A percentile compares a stretch with the other conserved stretches of the same genome.
Evolutionary conservation across 2,329 filamentous ascomycete species (phyloP).

Genomic region (Stagonosporopsis vannaccii): DNA sequence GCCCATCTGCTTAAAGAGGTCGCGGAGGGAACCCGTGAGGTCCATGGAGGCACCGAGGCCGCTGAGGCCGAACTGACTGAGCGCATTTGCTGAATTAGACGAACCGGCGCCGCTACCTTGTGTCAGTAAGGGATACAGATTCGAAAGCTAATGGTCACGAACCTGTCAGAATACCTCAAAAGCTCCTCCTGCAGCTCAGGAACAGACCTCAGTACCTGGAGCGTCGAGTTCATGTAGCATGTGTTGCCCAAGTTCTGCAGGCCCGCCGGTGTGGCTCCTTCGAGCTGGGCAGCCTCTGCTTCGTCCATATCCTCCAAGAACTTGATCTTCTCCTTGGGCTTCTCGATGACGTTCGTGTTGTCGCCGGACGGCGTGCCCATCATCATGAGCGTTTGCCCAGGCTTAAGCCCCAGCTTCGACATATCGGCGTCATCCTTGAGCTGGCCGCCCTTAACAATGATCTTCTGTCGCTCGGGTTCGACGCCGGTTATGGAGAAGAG

Average conservation of each 20-base stretch:
- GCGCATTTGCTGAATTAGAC: conserved; percentile 41
- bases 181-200: conserved; percentile 89
- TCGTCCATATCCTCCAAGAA: conserved; percentile 99
- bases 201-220: conserved; percentile 88
- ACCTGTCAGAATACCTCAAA: conserved; percentile 63
- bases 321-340: conserved; percentile 80
- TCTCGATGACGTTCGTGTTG: conserved; percentile 65
- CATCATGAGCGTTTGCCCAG: conserved; percentile 91
- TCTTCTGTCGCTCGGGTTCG: conserved; percentile 95
- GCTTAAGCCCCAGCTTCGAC: conserved; percentile 82
- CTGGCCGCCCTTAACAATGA: conserved; percentile 91
- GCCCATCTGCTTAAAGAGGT: conserved; percentile 87
- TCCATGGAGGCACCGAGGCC: conserved; percentile 69
- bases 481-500: conserved; percentile 95
- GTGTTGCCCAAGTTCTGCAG: conserved; percentile 95
- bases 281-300: conserved; percentile 82
- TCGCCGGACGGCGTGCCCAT: conserved; percentile 85
- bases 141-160: conserved; percentile 5
- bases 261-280: conserved; percentile 85
- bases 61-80: conserved; percentile 63
- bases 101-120: conserved; percentile 39
- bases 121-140: conserved; percentile 18
- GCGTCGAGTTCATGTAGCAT: conserved; percentile 96
- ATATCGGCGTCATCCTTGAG: conserved; percentile 95
- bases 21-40: conserved; percentile 77